A percentile compares a stretch with the other conserved stretches of the same genome.
Evolutionary conservation across 345 rosid genomes (phyloP).

Genomic region (Rhodamnia rubescens): DNA sequence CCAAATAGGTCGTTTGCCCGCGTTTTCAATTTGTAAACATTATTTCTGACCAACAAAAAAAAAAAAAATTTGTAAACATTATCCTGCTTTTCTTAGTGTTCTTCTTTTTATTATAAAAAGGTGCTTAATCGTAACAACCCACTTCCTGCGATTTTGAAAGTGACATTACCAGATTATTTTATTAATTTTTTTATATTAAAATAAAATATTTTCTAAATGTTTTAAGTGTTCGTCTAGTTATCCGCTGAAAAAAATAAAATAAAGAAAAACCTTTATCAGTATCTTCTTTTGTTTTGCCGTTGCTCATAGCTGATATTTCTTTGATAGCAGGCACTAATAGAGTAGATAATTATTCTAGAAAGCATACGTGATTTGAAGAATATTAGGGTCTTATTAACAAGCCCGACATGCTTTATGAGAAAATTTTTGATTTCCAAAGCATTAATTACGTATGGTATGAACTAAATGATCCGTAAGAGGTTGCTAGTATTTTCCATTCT

Average conservation of each 20-base stretch:
- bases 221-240: too few species aligned
- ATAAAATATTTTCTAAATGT: too few species aligned
- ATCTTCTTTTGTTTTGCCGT: too few species aligned
- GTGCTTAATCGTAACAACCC: neutral
- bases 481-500: too few species aligned
- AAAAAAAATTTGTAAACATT: too few species aligned
- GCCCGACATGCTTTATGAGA: neutral
- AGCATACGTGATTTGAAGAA: neutral
- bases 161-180: neutral
- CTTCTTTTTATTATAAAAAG: neutral
- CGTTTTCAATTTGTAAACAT: neutral
- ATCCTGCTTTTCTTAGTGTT: neutral
- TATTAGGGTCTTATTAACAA: neutral
- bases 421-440: neutral
- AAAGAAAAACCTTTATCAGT: too few species aligned
- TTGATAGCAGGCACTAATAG: neutral
- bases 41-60: too few species aligned
- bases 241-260: too few species aligned
- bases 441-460: neutral
- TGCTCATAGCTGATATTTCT: neutral
- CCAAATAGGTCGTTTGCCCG: neutral
- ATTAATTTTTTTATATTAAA: neutral
- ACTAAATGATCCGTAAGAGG: neutral
- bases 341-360: neutral
- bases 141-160: neutral